A percentile compares a stretch with the other conserved stretches of the same genome.
Evolutionary conservation across 768 basidiomycete species (phyloP).

Genomic region (Mycena haematopus): DNA sequence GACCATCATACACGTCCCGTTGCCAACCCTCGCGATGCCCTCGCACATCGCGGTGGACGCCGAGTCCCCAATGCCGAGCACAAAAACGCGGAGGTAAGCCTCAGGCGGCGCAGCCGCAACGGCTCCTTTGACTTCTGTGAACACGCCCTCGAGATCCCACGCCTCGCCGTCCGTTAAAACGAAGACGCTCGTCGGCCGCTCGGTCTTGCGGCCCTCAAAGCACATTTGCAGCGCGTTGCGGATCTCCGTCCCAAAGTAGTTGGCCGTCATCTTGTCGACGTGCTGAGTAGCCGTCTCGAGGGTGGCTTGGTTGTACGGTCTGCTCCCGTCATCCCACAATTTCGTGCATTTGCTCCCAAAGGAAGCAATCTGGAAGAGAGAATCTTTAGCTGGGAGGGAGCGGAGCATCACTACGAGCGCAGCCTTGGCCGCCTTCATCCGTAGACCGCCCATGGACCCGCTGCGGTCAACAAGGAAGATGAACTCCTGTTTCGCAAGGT

Average conservation of each 20-base stretch:
- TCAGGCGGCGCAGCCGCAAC: slow-evolving; percentile 30
- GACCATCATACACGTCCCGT: slow-evolving; percentile 47
- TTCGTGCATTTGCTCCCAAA: slow-evolving; percentile 37
- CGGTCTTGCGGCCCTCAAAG: slow-evolving; percentile 34
- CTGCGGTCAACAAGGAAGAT: slow-evolving; percentile 55
- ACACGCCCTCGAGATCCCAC: slow-evolving; percentile 23
- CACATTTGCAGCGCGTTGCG: slow-evolving; percentile 38
- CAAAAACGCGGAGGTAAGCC: slow-evolving; percentile 46
- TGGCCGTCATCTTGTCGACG: slow-evolving; percentile 38
- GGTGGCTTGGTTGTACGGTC: slow-evolving; percentile 29
- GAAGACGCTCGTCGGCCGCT: slow-evolving; percentile 47
- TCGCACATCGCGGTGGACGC: slow-evolving; percentile 49
- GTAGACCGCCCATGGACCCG: slow-evolving; percentile 42
- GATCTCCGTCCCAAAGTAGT: slow-evolving; percentile 51
- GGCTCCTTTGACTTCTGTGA: slow-evolving; percentile 26
- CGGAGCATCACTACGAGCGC: slow-evolving; percentile 47
- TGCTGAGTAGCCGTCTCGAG: slow-evolving; percentile 38
- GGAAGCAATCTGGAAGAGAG: slow-evolving; percentile 50
- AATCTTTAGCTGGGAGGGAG: slow-evolving; percentile 41
- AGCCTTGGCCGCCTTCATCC: slow-evolving; percentile 43
- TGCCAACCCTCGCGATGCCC: slow-evolving; percentile 47
- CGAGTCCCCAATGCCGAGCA: slow-evolving; percentile 49
- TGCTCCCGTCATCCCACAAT: slow-evolving; percentile 41
- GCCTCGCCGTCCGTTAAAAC: slow-evolving; percentile 52
- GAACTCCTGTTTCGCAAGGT: slow-evolving; percentile 47